Conservation (phyloP, 345 rosid species). For the Linum lewisii region DNA sequence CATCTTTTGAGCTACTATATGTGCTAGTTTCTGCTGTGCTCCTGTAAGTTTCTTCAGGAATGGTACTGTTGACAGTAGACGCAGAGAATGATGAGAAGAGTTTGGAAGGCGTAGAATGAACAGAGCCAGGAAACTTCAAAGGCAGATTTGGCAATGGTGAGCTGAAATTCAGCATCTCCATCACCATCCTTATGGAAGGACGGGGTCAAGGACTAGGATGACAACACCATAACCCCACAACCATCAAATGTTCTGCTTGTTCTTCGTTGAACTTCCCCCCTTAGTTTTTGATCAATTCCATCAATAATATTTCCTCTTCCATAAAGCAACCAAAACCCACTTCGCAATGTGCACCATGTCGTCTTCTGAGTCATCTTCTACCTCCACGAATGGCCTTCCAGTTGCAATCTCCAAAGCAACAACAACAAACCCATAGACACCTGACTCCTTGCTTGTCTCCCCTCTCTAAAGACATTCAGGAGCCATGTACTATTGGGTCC, state of each 20-base stretch:
- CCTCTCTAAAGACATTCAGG: slow-evolving; percentile 16
- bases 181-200: slow-evolving; percentile 8
- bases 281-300: slow-evolving; percentile 1
- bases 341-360: background rate
- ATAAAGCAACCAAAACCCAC: slow-evolving; percentile 7
- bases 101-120: slow-evolving; percentile 8
- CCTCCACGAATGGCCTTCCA: background rate
- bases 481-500: too few relatives aligned
- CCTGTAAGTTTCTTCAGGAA: background rate
- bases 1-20: background rate
- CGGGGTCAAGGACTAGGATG: slow-evolving; percentile 5
- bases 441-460: slow-evolving; percentile 27
- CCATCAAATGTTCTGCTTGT: slow-evolving; percentile 6
- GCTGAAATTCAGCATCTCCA: slow-evolving; percentile 7
- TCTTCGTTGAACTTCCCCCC: background rate
- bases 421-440: slow-evolving; percentile 29
- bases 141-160: slow-evolving; percentile 11
- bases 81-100: background rate
- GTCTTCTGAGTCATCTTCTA: background rate
- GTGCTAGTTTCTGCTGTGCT: background rate
- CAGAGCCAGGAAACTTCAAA: slow-evolving; percentile 7
- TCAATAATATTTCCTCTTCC: background rate
- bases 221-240: slow-evolving; percentile 12
- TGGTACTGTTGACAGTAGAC: background rate
- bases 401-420: slow-evolving; percentile 25